Evolutionary conservation across 768 basidiomycete species (phyloP).

Genomic region (Rubroboletus pulcherrimus): DNA sequence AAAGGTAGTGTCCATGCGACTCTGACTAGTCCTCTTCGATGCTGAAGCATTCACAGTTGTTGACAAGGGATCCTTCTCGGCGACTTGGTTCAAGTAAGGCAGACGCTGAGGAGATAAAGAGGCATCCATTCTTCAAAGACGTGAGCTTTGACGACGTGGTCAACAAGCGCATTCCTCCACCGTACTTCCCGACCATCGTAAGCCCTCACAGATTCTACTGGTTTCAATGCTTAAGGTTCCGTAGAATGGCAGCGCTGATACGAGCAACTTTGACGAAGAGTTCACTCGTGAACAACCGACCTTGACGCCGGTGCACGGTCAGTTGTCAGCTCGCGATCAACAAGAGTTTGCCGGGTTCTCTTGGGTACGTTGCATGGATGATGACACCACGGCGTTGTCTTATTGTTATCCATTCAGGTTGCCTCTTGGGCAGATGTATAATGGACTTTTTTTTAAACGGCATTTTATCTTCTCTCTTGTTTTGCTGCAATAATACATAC

Average conservation of each 20-base stretch:
- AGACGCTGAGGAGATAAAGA: conserved; percentile 96
- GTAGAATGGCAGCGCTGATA: conserved; percentile 81
- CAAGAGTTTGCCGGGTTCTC: conserved; percentile 96
- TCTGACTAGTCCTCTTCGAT: background rate
- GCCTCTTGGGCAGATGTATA: conserved; percentile 60
- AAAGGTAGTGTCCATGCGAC: conserved; percentile 51
- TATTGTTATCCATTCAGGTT: conserved; percentile 13
- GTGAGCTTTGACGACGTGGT: conserved; percentile 96
- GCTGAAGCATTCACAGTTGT: conserved; percentile 49
- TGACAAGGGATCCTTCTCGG: conserved; percentile 87
- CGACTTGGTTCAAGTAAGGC: conserved; percentile 88
- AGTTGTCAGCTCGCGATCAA: conserved; percentile 86
- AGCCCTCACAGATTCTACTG: conserved; percentile 28
- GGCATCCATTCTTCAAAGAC: conserved; percentile 98
- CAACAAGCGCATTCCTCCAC: conserved; percentile 94
- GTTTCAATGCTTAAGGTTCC: conserved; percentile 6
- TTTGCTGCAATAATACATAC: conserved; percentile 34
- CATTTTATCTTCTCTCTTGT: conserved; percentile 29
- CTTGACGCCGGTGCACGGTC: conserved; percentile 94
- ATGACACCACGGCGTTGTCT: background rate
- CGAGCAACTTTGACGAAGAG: conserved; percentile 94
- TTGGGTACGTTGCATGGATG: conserved; percentile 54
- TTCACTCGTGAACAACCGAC: conserved; percentile 97
- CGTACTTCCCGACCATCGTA: conserved; percentile 96
- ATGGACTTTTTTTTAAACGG: conserved; percentile 21